Evolutionary conservation across 2,329 filamentous ascomycete species (phyloP), one percentile per base, ranked within the genome.

Genomic region (Claviceps citrina): DNA sequence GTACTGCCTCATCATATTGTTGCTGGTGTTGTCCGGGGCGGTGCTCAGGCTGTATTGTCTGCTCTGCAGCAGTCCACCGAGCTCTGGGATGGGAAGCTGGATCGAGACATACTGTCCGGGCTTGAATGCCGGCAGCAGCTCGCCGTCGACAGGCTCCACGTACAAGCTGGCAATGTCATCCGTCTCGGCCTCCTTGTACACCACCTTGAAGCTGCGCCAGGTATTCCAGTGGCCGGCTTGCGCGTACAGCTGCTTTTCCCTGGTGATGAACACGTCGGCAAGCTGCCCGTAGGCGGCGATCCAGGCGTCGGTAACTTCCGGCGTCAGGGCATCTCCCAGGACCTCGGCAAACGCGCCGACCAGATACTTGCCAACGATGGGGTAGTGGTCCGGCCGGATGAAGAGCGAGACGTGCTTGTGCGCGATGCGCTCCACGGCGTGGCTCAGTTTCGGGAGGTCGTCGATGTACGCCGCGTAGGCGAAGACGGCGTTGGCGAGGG

Each of bases 11-110:
- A 67, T 62, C 6, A 67, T 67, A 36, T 67, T 64, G n/a, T 48
- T 49, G n/a, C n/a, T n/a, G n/a, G n/a, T n/a, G 19, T 48, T 49
- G 19, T 48, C 47, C 4, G 67, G 65, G 2, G 61, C 66, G 49
- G 82, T 76, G 51, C 74, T 81, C 41, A 89, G 65, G 35, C 76
- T 82, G 63, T 85, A 89, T 63, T 89, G 83, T 41, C 83, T 64
- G 42, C 76, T 74, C 58, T 89, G 84, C 43, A 68, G 60, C 48
- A 78, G 67, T n/a, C 71, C 70, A 13, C 49, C 51, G 18, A 81
- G 65, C 36, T 68, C 63, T 0, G 77, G 73, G 1, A 85, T 68
- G 34, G 68, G 63, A 1, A 81, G 56, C 47, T 72, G 72, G 39
- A 86, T 57, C 31, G 74, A 79, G 52, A 85, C 68, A 53, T 85